Base-by-base conservation (phyloP, 345 rosid genomes). In the Mercurialis annua region DNA sequence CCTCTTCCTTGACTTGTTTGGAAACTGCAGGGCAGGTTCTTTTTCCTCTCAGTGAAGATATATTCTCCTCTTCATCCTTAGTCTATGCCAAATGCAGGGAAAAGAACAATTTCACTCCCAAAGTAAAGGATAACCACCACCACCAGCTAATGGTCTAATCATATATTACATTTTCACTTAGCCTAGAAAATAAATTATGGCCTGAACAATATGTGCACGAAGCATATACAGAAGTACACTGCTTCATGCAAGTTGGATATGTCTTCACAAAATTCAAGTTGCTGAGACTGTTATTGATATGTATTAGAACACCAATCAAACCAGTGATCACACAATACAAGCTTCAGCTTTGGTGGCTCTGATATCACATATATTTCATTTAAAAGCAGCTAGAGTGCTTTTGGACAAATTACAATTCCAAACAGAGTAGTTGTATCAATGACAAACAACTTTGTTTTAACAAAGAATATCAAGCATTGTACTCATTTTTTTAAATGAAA, bases 1-100 rank as follows among this genome's bases (percentile, higher is more conserved):
- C 82, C 53, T 85, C 87, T 34, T 77, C 66, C 72, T 85, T 89
- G 59, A 43, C 54, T 69, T 86, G 88, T 76, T 79, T 81, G 34
- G 83, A 68, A 58, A 77, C 84, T 64, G 72, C 70, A 50, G 81
- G 89, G 72, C 53, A 34, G 17, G 24, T 36, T 26, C 31, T 63
- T 47, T 65, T 69, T 27, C 50, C 60, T 76, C 66, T 66, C 30
- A 38, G 60, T 17, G 59, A 52, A 66, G 56, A 54, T 48, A 62
- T 16, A 23, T 26, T 66, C 63, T 71, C 64, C 47, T 34, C 59
- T 20, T 33, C 75, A 46, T 54, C 64, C 50, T 21, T 59, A n/a
- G 38, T 36, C 79, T 76, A 62, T 26, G 24, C 23, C 73, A 69
- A 65, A 30, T 51, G 23, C 63, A 31, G 24, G 16, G 26, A 64